A percentile compares a stretch with the other conserved stretches of the same genome.
Evolutionary conservation across 768 basidiomycete species (phyloP).

Genomic region (Xerocomellus chrysenteron): DNA sequence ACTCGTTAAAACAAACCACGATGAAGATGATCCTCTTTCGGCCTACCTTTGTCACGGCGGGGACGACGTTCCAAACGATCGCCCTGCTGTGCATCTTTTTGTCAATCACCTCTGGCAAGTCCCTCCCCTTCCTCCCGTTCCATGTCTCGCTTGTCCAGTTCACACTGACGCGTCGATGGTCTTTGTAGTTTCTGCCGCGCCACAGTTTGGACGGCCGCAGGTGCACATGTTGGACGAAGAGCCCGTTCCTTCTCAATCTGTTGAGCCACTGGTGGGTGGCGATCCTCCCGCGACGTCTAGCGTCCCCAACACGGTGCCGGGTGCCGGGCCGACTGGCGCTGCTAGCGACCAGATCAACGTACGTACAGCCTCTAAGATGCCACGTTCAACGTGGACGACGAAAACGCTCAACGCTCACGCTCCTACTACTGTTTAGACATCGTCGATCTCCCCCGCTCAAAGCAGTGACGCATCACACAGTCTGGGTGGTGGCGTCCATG

Average conservation of each 20-base stretch:
- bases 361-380: too few species aligned
- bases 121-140: not conserved
- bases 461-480: conserved; percentile 11
- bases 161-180: too few species aligned
- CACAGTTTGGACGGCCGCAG: conserved; percentile 21
- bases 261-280: too few species aligned
- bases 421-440: too few species aligned
- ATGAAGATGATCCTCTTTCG: conserved; percentile 27
- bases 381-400: too few species aligned
- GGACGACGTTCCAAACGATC: conserved; percentile 4
- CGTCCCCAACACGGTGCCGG: too few species aligned
- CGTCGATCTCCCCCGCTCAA: not conserved
- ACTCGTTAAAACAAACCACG: not conserved
- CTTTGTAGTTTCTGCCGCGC: conserved; percentile 12
- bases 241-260: not conserved
- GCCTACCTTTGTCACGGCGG: conserved; percentile 13
- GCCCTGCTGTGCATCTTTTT: conserved; percentile 10
- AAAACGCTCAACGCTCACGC: too few species aligned
- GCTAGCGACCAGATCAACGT: not conserved
- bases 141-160: not conserved
- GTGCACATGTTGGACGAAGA: conserved; percentile 10
- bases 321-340: too few species aligned
- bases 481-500: conserved; percentile 5
- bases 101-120: conserved; percentile 14
- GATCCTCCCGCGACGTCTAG: too few species aligned